phyloP scores from a whole-genome alignment of 2,329 filamentous ascomycete species.

The Trichophyton rubrum region DNA sequence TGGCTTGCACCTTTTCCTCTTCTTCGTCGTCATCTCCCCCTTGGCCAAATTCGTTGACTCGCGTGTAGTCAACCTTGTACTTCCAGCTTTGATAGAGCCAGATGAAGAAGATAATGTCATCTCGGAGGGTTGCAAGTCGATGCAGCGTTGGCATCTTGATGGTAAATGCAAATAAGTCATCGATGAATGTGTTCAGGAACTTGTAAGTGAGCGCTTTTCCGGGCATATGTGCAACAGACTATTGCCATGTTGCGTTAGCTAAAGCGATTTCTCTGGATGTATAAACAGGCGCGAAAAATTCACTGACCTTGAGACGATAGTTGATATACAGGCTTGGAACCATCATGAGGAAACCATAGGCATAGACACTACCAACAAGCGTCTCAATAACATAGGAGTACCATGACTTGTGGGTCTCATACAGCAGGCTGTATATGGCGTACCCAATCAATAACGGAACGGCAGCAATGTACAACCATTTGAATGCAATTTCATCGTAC shows the following conservation, averaged over 20 bases:
- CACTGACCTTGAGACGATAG: conserved; percentile 71
- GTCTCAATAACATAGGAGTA: conserved; percentile 93
- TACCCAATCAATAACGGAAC: conserved; percentile 81
- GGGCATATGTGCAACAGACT: conserved; percentile 86
- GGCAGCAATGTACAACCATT: conserved; percentile 87
- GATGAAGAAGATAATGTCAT: conserved; percentile 96
- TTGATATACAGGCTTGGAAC: conserved; percentile 96
- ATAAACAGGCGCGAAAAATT: not conserved
- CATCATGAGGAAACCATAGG: conserved; percentile 99
- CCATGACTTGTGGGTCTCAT: conserved; percentile 95
- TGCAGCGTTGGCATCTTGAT: conserved; percentile 98
- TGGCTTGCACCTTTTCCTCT: conserved; percentile 33
- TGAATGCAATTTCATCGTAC: conserved; percentile 95
- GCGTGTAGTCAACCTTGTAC: conserved; percentile 80
- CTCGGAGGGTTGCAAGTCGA: conserved; percentile 77
- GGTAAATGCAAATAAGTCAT: conserved; percentile 95
- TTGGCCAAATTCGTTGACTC: conserved; percentile 96
- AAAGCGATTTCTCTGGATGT: not conserved
- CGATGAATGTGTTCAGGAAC: conserved; percentile 97
- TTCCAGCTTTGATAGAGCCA: conserved; percentile 91
- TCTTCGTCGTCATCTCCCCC: conserved; percentile 78
- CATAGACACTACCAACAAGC: conserved; percentile 89
- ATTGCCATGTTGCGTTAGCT: conserved; percentile 5
- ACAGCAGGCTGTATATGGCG: conserved; percentile 78
- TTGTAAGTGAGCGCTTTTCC: conserved; percentile 96